Evolutionary conservation across 139 green algal genomes (phyloP), one percentile per base, ranked within the genome.

Genomic region (Tetradesmus obliquus): DNA sequence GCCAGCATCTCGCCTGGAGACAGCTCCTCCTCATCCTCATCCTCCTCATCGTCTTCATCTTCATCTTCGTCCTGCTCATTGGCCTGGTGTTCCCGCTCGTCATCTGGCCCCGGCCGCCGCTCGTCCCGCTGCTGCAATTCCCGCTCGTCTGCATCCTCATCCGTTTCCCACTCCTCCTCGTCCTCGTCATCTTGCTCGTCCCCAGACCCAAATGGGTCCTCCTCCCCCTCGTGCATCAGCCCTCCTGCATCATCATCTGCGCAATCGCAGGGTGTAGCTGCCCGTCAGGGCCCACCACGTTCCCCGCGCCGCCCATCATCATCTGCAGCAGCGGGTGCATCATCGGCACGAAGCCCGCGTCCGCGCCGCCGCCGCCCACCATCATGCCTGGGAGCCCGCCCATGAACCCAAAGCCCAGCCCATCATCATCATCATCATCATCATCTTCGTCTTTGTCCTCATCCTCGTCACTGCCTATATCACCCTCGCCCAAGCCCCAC

Each of bases 11-110:
- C 79, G 2, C 2, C n/a, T 54, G 32, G 32, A 45, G 32, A 45
- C 79, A 32, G 79, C 79, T 54, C 79, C n/a, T 84, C 79, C 20
- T 84, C 79, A 53, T 84, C 79, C 79, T 84, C 79, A 12, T 84
- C 24, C 2, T 54, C 79, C 1, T 54, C 79, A 5, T 54, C 79
- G 0, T 54, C 79, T 6, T 54, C 79, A 5, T 54, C n/a, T 84
- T 53, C 72, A 81, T 51, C 19, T 51, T 81, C 72, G 12, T 81
- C 19, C 24, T 53, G 19, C 12, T 32, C 72, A 81, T 81, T 8
- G 32, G 24, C 72, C 1, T 81, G 3, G 32, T 24, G 19, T 3
- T 32, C 72, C 12, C 17, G 19, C 12, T 81, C 72, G 7, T 81
- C 72, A 81, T 81, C 72, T 45, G 32, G 32, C 32, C 0, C 32